phyloP scores from a whole-genome alignment of 805 yeast genomes.

The Candida multigemmis region DNA sequence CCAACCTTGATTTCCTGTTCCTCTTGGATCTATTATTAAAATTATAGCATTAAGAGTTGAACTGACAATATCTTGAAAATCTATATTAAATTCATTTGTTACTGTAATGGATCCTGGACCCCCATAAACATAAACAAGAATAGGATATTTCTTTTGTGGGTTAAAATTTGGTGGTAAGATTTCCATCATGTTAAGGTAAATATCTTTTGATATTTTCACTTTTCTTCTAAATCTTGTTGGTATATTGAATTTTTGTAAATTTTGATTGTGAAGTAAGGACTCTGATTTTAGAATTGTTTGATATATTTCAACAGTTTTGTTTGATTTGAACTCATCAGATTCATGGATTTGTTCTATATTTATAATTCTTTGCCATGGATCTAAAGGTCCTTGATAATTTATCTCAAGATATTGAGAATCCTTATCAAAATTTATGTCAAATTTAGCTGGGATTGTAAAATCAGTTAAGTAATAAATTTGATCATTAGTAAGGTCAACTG shows the following conservation, averaged over 20 bases:
- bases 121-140: constrained; percentile 64
- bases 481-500: constrained; percentile 36
- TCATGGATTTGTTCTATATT: constrained; percentile 18
- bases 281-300: too few species aligned
- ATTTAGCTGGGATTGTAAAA: constrained; percentile 50
- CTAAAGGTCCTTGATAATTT: constrained; percentile 63
- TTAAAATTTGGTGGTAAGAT: constrained; percentile 52
- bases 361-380: constrained; percentile 72
- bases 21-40: constrained; percentile 68
- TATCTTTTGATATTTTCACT: constrained; percentile 19
- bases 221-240: constrained; percentile 41
- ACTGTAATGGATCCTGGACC: constrained; percentile 74
- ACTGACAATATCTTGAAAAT: constrained; percentile 51
- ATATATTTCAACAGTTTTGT: too few species aligned
- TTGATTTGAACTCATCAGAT: constrained; percentile 4
- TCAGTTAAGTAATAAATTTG: constrained; percentile 38
- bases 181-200: constrained; percentile 46
- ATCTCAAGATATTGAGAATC: constrained; percentile 64
- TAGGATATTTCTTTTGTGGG: constrained; percentile 42
- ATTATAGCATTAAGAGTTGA: constrained; percentile 53
- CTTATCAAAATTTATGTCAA: constrained; percentile 57
- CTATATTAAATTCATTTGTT: constrained; percentile 35
- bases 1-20: constrained; percentile 80
- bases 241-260: constrained; percentile 29
- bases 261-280: too few species aligned